Evolutionary conservation across 108 stramenopile species (phyloP), one percentile per base, ranked within the genome.

Genomic region (Nitzschia inconspicua): DNA sequence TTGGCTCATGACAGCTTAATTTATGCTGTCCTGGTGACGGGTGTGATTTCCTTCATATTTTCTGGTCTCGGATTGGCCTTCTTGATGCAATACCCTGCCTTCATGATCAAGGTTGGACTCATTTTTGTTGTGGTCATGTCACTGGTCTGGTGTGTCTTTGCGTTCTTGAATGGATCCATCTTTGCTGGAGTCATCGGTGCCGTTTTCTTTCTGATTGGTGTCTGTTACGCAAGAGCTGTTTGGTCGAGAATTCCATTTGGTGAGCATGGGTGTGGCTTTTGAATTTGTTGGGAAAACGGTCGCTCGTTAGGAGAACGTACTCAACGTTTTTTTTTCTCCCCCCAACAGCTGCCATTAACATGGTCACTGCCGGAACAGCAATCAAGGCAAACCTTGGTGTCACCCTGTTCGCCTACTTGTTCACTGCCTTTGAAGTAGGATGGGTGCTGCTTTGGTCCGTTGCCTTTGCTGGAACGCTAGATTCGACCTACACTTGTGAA

Each of bases 161-260:
- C 71, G 8, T 88, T 86, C 52, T 2, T 81, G 2, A 27, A 28
- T 3, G 78, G 78, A 22, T 66, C 44, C 40, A 51, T 83, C 14
- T n/a, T 74, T 62, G 70, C 61, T 8, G 90, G 83, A 35, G 70
- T 88, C 40, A 31, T 91, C 19, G 82, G 82, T 14, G 56, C 62
- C 0, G 44, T 93, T 37, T 87, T 89, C 68, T 85, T 89, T 44
- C 47, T 56, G 24, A 62, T 93, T 35, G 52, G 52, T 11, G 1
- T 68, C 14, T 89, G 88, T 52, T 88, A 88, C 47, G 70, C 79
- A 18, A 52, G 56, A 28, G 66, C 66, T 0, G 79, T 76, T 18
- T 73, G 72, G 81, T 20, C 19, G 5, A 35, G 75, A 32, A 93
- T 93, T 46, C 92, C 92, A 14, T 93, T 93, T 80, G 88, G 86